Base-by-base conservation (phyloP, 495 filamentous ascomycete genomes). In the Talaromyces borbonicus region DNA sequence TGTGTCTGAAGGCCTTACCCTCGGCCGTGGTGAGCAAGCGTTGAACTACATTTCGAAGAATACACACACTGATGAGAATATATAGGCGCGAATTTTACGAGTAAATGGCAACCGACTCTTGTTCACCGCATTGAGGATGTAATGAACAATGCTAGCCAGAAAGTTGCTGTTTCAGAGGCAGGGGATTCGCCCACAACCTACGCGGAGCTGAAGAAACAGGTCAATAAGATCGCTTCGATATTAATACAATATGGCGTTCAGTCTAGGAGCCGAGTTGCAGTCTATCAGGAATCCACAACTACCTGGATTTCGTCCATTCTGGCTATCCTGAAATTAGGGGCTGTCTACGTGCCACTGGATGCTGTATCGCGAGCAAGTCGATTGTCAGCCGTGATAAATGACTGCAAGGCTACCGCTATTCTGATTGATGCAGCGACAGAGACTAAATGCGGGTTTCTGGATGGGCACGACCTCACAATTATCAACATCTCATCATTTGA, bases 301-400 rank as follows among this genome's bases (percentile, higher is more conserved):
- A 61, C 75, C 30, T 75, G 63, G 67, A 55, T 74, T 12, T 66
- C 52, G 12, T 77, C 76, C 0, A 45, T 80, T 14, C 63, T 81
- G 0, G 77, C 72, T 4, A 70, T 80, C 35, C 36, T 71, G 49
- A 58, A 65, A 0, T 16, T 74, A 19, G 78, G 75, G 0, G 68
- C 54, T 6, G 51, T 66, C 1, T 80, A 78, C 43, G 52, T 80
- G 2, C 78, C 78, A 0, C 46, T 83, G 4, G 77, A 81, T 32
- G 49, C 60, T 2, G 47, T 59, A 3, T 63, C 56, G 12, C 48
- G 61, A n/a, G 35, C 56, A 1, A 19, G 49, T 9, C 64, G 68
- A 2, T 60, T 68, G 1, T 49, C 49, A 2, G 29, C 46, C 9
- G 56, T 71, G 4, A 52, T 54, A 4, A 33, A 52, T 5, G 55